phyloP scores from a whole-genome alignment of 75 land plant genomes.

The Pinus tabuliformis region DNA sequence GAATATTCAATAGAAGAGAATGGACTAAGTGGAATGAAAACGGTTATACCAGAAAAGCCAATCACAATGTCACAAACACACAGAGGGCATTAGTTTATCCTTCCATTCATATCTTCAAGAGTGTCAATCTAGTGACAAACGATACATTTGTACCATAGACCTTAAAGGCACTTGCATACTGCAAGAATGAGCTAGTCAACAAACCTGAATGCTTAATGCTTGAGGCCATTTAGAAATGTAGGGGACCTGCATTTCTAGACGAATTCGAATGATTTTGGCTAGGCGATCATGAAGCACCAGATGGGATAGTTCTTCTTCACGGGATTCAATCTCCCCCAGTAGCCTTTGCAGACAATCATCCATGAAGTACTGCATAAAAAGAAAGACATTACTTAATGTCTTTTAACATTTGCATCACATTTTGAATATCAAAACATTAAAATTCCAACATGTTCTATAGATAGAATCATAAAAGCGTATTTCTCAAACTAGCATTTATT shows the following conservation, averaged over 20 bases:
- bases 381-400: too few relatives aligned
- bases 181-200: background rate
- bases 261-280: conserved; percentile 54
- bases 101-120: too few relatives aligned
- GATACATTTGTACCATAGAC: too few relatives aligned
- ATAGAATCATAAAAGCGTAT: too few relatives aligned
- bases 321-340: conserved; percentile 54
- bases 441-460: too few relatives aligned
- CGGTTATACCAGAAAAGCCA: background rate
- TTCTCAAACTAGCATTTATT: too few relatives aligned
- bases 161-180: background rate
- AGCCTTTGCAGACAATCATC: conserved; percentile 79
- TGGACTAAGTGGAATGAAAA: background rate
- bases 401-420: too few relatives aligned
- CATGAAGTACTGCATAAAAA: conserved; percentile 70
- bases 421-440: too few relatives aligned
- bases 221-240: conserved; percentile 92
- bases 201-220: conserved; percentile 91
- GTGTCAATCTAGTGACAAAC: too few relatives aligned
- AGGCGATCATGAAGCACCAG: conserved; percentile 71
- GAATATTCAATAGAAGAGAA: too few relatives aligned
- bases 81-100: too few relatives aligned
- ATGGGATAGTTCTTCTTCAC: conserved; percentile 37
- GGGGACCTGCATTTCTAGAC: conserved; percentile 88
- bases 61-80: too few relatives aligned